Evolutionary conservation across 306 rosid genomes (phyloP), one percentile per base, ranked within the genome.

Genomic region (Sphenostylis stenocarpa): DNA sequence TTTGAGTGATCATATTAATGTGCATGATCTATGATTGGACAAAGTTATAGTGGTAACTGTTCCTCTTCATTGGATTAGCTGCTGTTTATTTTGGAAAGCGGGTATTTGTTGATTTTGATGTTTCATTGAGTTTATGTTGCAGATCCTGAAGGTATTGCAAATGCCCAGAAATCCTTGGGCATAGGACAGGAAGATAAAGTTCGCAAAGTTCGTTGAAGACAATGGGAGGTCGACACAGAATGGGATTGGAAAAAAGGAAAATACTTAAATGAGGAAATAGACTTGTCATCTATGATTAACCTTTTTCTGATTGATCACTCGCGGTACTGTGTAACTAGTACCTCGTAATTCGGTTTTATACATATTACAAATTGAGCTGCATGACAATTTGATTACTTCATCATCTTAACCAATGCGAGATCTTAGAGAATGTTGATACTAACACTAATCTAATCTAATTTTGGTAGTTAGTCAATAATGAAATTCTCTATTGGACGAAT

Each of bases 71-170:
- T 39, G 57, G 10, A 60, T 61, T 19, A 29, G 3, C 43, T 16
- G 69, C 15, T n/a, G 65, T 66, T 52, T 70, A 23, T 70, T 17
- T 62, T 77, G 48, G 13, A 16, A 53, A 71, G 3, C 15, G 0
- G 8, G 33, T 67, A 31, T 75, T 68, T 76, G 34, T 76, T 63
- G 21, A 31, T 63, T 73, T 10, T 20, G 41, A 31, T 73, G 60
- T 80, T 57, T 38, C 55, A 60, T 31, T 39, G 72, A 17, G 58
- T 77, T 66, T 45, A 31, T 60, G 60, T 71, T 81, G 84, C 90
- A 93, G 98, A 93, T 84, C 98, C 98, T n/a, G 96, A 93, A 84
- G 98, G 98, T 52, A 86, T 93, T 82, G 98, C 96, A 74, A 87
- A 86, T 82, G 98, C 94, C 29, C 96, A 91, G 88, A 93, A 87